phyloP scores from a whole-genome alignment of 2,329 filamentous ascomycete species.

The Trichoderma afroharzianum region DNA sequence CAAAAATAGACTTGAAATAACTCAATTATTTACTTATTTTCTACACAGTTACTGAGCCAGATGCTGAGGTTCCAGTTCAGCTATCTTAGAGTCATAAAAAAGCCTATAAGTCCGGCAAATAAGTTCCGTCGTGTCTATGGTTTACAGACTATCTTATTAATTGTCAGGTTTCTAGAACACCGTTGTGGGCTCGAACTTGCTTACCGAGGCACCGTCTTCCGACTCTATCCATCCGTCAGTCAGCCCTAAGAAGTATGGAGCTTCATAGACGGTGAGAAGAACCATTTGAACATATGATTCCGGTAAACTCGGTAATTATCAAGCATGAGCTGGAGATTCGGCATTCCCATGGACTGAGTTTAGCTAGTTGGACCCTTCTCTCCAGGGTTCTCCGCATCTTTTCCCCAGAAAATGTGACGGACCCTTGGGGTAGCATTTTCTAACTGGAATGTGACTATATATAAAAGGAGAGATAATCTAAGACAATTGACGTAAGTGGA shows the following conservation, averaged over 20 bases:
- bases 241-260: not conserved
- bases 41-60: not conserved
- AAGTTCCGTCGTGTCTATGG: not conserved
- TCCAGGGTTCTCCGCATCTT: not conserved
- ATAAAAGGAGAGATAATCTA: not conserved
- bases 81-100: not conserved
- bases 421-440: not conserved
- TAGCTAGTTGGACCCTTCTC: no score
- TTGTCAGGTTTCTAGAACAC: not conserved
- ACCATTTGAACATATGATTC: not conserved
- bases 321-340: not conserved
- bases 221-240: not conserved
- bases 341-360: not conserved
- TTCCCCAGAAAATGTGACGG: not conserved
- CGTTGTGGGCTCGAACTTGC: not conserved
- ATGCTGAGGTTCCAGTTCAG: not conserved
- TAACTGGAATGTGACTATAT: not conserved
- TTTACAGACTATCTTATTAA: not conserved
- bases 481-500: constrained; percentile 9
- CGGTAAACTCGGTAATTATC: not conserved
- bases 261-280: not conserved
- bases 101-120: not conserved
- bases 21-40: not conserved
- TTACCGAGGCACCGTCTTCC: not conserved
- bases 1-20: fast-evolving